These are phyloP conservation scores for Fagopyrum esculentum DNA, from an alignment of 148 eudicot genomes.

Conservation along the genomic window DNA sequence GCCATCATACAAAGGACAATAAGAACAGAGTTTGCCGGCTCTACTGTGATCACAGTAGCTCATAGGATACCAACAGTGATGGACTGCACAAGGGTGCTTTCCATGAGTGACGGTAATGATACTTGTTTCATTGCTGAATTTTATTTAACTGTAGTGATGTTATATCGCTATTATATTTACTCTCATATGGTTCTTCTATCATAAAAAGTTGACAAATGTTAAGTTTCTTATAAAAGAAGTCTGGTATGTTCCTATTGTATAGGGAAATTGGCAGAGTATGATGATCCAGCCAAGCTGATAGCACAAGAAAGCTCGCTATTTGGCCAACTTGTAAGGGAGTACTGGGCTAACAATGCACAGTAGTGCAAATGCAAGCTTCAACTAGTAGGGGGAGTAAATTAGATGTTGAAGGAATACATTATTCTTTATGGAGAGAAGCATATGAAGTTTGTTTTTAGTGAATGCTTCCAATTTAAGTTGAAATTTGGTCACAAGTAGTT, in stretches of 20 bases:
- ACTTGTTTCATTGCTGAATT: background rate
- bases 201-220: background rate
- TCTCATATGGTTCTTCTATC: background rate
- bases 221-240: background rate
- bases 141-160: background rate
- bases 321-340: slow-evolving; percentile 49
- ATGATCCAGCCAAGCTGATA: slow-evolving; percentile 45
- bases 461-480: too few relatives aligned
- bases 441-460: too few relatives aligned
- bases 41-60: slow-evolving; percentile 55
- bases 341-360: slow-evolving; percentile 13
- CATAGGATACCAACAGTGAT: slow-evolving; percentile 61
- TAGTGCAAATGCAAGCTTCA: background rate
- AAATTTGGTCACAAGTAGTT: too few relatives aligned
- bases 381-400: background rate
- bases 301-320: slow-evolving; percentile 35
- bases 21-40: slow-evolving; percentile 35
- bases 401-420: background rate
- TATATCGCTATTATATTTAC: background rate
- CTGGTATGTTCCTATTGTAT: background rate
- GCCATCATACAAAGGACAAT: slow-evolving; percentile 43
- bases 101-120: slow-evolving; percentile 38
- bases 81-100: slow-evolving; percentile 50
- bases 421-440: background rate
- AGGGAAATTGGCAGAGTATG: slow-evolving; percentile 53